These are phyloP conservation scores for Eustoma russellianum DNA, from an alignment of 257 asterid genomes.

Conservation along the genomic window DNA sequence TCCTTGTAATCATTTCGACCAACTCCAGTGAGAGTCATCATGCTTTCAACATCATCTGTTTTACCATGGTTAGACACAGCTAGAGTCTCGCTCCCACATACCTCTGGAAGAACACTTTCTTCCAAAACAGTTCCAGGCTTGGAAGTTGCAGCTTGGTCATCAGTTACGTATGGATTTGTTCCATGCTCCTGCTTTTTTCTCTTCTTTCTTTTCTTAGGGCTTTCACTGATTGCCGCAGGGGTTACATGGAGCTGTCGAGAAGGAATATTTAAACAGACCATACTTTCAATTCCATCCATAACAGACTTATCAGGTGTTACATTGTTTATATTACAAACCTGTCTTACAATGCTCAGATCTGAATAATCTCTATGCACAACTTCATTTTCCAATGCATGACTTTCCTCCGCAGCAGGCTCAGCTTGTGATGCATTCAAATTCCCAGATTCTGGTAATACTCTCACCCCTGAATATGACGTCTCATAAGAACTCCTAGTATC, in stretches of 20 bases:
- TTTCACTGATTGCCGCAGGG: neutral
- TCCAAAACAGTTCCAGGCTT: neutral
- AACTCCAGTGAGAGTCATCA: conserved; percentile 8
- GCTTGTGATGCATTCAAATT: conserved; percentile 6
- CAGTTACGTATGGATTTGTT: neutral
- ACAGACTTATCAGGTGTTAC: neutral
- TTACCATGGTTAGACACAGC: conserved; percentile 3
- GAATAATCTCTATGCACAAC: conserved; percentile 10
- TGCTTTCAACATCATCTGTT: conserved; percentile 6
- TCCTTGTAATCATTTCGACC: conserved; percentile 3
- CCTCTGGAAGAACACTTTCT: conserved; percentile 6
- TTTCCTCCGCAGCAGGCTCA: conserved; percentile 14
- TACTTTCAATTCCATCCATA: conserved; percentile 8
- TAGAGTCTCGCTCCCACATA: conserved; percentile 7
- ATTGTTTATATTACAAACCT: conserved; percentile 9
- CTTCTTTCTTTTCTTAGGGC: conserved; percentile 12
- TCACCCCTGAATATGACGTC: neutral
- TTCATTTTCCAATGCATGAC: conserved; percentile 9
- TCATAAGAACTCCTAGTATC: neutral
- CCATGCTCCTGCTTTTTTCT: neutral
- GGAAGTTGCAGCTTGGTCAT: conserved; percentile 6
- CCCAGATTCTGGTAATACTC: neutral
- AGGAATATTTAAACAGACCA: conserved; percentile 15
- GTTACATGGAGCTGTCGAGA: conserved; percentile 11
- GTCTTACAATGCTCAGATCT: conserved; percentile 12